phyloP scores from a whole-genome alignment of 1,284 basidiomycete species.

The Malassezia sp. region DNA sequence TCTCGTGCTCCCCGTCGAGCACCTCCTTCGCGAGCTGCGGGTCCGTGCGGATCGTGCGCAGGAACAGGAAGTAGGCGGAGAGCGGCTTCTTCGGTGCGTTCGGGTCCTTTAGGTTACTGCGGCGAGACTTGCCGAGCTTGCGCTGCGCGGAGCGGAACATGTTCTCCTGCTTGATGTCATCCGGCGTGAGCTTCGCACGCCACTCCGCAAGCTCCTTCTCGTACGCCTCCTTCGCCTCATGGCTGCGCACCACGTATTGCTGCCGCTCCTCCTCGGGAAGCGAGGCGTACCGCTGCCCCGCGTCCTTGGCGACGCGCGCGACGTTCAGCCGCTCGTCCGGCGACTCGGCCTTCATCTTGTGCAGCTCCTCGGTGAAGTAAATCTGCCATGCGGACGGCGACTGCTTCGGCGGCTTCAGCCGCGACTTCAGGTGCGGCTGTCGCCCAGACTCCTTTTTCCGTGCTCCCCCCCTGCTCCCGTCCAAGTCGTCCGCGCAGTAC shows the following conservation, averaged over 20 bases:
- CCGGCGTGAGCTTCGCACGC: slow-evolving; percentile 78
- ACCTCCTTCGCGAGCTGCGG: slow-evolving; percentile 53
- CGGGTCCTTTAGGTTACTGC: slow-evolving; percentile 89
- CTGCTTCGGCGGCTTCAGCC: slow-evolving; percentile 74
- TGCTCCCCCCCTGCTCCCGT: background rate
- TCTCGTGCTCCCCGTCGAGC: slow-evolving; percentile 85
- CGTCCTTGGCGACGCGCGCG: slow-evolving; percentile 87
- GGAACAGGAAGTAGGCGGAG: slow-evolving; percentile 86
- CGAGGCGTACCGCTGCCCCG: slow-evolving; percentile 74
- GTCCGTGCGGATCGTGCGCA: slow-evolving; percentile 53
- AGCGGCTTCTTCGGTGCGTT: slow-evolving; percentile 93
- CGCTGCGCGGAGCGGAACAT: slow-evolving; percentile 78
- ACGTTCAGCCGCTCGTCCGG: slow-evolving; percentile 67
- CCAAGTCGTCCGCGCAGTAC: no score
- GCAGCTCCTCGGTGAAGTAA: slow-evolving; percentile 90
- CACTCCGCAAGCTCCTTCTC: slow-evolving; percentile 72
- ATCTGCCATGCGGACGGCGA: slow-evolving; percentile 92
- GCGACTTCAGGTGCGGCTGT: slow-evolving; percentile 45
- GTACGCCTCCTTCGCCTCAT: slow-evolving; percentile 65
- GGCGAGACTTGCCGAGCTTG: slow-evolving; percentile 81
- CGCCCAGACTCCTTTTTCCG: background rate
- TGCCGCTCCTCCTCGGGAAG: slow-evolving; percentile 64
- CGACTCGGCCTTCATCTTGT: slow-evolving; percentile 58
- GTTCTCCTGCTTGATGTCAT: slow-evolving; percentile 90
- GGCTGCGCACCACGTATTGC: slow-evolving; percentile 52